These are phyloP conservation scores for Calcarisporium arbuscula DNA, from an alignment of 2,329 filamentous ascomycete genomes.

Conservation along the genomic window DNA sequence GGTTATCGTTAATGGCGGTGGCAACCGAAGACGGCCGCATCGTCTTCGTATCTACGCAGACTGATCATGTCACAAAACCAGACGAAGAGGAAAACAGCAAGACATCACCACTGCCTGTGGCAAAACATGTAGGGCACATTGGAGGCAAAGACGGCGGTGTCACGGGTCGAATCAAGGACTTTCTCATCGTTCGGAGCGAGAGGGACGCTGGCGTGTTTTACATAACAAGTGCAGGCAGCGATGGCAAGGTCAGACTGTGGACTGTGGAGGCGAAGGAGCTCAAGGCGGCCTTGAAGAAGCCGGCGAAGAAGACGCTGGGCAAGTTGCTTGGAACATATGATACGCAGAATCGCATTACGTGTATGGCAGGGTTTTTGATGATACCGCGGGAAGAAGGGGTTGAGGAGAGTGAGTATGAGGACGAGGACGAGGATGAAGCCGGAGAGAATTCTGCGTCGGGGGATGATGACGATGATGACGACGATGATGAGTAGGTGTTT, in stretches of 20 bases:
- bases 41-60: constrained; percentile 70
- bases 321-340: constrained; percentile 70
- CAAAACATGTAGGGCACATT: constrained; percentile 66
- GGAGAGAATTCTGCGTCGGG: constrained; percentile 11
- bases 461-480: constrained; percentile 16
- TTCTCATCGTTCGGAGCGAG: constrained; percentile 54
- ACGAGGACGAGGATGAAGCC: constrained; percentile 35
- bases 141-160: constrained; percentile 68
- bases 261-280: constrained; percentile 43
- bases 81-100: constrained; percentile 16
- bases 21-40: constrained; percentile 89
- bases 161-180: constrained; percentile 78
- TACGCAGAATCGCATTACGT: constrained; percentile 85
- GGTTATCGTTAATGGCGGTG: constrained; percentile 56
- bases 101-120: constrained; percentile 41
- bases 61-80: constrained; percentile 34
- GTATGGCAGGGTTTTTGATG: constrained; percentile 82
- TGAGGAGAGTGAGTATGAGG: constrained; percentile 52
- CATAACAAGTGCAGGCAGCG: constrained; percentile 72
- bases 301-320: constrained; percentile 41
- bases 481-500: neutral
- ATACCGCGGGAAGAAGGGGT: constrained; percentile 56
- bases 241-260: constrained; percentile 81
- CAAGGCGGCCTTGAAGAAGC: constrained; percentile 18
- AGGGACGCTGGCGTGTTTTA: constrained; percentile 37